These are phyloP conservation scores for Apophysomyces trapeziformis DNA, from an alignment of 371 early-diverging fungal genomes.

Conservation along the genomic window DNA sequence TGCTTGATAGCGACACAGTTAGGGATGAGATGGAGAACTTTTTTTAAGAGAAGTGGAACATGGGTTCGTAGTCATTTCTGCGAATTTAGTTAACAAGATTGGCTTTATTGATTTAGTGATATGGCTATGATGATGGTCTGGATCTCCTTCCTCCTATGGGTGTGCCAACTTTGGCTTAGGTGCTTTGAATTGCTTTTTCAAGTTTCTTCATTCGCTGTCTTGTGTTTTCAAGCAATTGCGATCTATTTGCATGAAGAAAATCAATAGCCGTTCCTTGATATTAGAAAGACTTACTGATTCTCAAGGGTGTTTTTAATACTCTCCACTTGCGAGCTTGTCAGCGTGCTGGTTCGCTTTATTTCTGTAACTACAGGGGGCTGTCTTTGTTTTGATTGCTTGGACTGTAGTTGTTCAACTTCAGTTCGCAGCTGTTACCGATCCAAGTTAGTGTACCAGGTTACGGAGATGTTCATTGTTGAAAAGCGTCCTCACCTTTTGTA, in stretches of 20 bases:
- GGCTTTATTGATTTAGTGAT: too few relatives aligned
- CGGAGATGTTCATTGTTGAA: background rate
- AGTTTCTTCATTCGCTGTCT: background rate
- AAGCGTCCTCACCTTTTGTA: constrained; percentile 19
- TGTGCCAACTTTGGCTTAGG: background rate
- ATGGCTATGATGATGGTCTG: too few relatives aligned
- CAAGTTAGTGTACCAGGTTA: background rate
- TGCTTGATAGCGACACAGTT: too few relatives aligned
- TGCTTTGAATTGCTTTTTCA: background rate
- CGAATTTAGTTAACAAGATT: too few relatives aligned
- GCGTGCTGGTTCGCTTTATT: background rate
- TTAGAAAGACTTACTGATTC: background rate
- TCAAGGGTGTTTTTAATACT: background rate
- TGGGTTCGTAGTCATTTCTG: too few relatives aligned
- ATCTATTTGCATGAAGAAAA: background rate
- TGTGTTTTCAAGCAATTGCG: background rate
- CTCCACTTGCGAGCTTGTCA: background rate
- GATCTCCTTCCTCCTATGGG: too few relatives aligned
- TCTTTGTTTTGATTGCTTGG: background rate
- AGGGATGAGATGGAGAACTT: too few relatives aligned
- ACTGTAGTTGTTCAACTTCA: background rate
- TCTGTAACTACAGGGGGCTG: background rate
- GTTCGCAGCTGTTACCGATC: background rate
- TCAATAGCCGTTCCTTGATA: background rate
- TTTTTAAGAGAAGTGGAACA: too few relatives aligned